Evolutionary conservation across 768 basidiomycete species (phyloP).

Genomic region (Sarcomyxa edulis): DNA sequence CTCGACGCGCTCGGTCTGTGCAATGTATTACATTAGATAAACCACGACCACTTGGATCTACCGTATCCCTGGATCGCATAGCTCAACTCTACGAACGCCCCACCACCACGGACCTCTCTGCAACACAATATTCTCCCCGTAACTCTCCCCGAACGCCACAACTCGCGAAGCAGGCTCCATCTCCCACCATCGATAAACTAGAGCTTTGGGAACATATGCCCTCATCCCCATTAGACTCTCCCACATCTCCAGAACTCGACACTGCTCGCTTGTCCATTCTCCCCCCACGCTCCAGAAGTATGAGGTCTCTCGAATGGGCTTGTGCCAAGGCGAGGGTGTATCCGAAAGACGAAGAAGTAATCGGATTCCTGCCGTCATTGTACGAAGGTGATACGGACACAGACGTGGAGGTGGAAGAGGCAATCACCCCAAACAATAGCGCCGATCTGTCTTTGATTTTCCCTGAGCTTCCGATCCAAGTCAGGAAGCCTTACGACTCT

Average conservation of each 20-base stretch:
- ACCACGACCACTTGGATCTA: background rate
- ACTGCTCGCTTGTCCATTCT: conserved; percentile 18
- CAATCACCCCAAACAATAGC: conserved; percentile 5
- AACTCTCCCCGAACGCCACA: background rate
- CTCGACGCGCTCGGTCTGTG: too few species aligned
- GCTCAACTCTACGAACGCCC: conserved; percentile 22
- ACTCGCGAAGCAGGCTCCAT: background rate
- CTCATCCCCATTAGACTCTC: conserved; percentile 33
- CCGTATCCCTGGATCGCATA: conserved; percentile 27
- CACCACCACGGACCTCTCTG: background rate
- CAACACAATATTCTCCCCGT: background rate
- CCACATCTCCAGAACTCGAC: conserved; percentile 25
- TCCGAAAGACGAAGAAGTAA: background rate
- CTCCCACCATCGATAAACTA: conserved; percentile 3
- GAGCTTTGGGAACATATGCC: conserved; percentile 22
- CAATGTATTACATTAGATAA: too few species aligned
- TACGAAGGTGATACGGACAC: background rate
- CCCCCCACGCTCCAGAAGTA: conserved; percentile 15
- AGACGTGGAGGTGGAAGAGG: background rate
- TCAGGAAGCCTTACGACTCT: too few species aligned
- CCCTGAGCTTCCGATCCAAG: too few species aligned
- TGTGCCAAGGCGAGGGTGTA: conserved; percentile 34
- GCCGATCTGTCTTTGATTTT: background rate
- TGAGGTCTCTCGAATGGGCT: conserved; percentile 44
- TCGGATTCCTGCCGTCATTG: background rate